Evolutionary conservation across 2,329 filamentous ascomycete species (phyloP), one percentile per base, ranked within the genome.

Genomic region (Tolypocladium album): DNA sequence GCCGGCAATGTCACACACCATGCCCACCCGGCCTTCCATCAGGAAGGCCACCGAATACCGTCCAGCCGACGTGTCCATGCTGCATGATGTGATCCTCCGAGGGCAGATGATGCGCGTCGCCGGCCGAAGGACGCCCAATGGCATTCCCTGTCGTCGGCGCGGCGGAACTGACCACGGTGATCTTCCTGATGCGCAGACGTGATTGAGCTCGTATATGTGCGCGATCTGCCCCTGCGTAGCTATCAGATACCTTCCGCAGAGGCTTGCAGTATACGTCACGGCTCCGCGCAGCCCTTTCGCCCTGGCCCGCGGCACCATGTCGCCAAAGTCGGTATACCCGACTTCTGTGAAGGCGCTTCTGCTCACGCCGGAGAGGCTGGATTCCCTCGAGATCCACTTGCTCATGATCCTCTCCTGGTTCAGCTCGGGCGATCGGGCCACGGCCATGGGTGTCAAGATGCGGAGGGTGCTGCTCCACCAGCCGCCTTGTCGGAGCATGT

Each of bases 1-100:
- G 11, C 66, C 61, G 56, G 69, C 69, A 13, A 86, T 70, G 57
- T 88, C 82, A 65, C 79, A 86, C 1, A 88, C 77, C 67, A 88
- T 77, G 4, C 84, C 85, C 67, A 83, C 76, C 3, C 85, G 79
- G 8, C 82, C 83, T 62, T 83, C 78, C 55, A 88, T 74, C 11
- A 88, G 72, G 38, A 82, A 78, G 20, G 84, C 85, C 58, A 88
- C 74, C 8, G 82, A 77, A 64, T 82, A 77, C 52, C 78, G 76
- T 11, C 79, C 74, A 2, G 76, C 78, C 5, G 80, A 85, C 0
- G 82, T 83, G 67, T 88, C 84, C 78, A 88, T 86, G 62, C 82
- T 83, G 65, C 84, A 82, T 3, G 80, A 78, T 7, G 88, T 68
- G 2, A 88, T 80, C 53, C 78, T 74, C 20, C 77, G 74, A 15